Evolutionary conservation across 768 basidiomycete species (phyloP).

Genomic region (Tricholoma saponaceum): DNA sequence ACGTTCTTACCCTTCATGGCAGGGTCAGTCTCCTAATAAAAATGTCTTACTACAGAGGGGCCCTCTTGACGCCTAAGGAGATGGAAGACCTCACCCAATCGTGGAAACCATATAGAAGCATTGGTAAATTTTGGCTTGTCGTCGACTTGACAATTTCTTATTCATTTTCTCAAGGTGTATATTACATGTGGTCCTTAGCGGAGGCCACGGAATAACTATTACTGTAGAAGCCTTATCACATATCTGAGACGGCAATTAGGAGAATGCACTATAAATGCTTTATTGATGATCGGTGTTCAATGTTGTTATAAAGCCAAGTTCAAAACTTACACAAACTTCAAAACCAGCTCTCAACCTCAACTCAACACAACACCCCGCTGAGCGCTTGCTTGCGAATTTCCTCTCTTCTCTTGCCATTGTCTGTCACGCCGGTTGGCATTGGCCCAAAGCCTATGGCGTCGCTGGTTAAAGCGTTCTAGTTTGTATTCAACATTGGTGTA

Average conservation of each 20-base stretch:
- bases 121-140: slow-evolving; percentile 45
- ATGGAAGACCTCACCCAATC: slow-evolving; percentile 72
- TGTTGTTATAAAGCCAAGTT: neutral
- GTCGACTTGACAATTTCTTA: neutral
- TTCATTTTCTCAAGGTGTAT: slow-evolving; percentile 48
- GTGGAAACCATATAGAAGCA: slow-evolving; percentile 81
- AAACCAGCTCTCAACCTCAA: neutral
- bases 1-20: slow-evolving; percentile 18
- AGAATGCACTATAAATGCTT: neutral
- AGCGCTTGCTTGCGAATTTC: neutral
- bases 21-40: slow-evolving; percentile 10
- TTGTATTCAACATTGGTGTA: neutral
- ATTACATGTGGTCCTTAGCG: slow-evolving; percentile 85
- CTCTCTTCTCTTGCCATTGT: neutral
- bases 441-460: slow-evolving; percentile 1
- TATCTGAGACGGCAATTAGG: neutral
- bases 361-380: no score
- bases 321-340: neutral
- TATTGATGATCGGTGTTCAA: neutral
- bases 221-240: neutral
- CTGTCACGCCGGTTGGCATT: neutral
- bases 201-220: slow-evolving; percentile 24
- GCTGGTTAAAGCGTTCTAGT: slow-evolving; percentile 3
- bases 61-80: slow-evolving; percentile 72
- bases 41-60: slow-evolving; percentile 43